Evolutionary conservation across 768 basidiomycete species (phyloP).

Genomic region (Phanerodontia chrysosporium): DNA sequence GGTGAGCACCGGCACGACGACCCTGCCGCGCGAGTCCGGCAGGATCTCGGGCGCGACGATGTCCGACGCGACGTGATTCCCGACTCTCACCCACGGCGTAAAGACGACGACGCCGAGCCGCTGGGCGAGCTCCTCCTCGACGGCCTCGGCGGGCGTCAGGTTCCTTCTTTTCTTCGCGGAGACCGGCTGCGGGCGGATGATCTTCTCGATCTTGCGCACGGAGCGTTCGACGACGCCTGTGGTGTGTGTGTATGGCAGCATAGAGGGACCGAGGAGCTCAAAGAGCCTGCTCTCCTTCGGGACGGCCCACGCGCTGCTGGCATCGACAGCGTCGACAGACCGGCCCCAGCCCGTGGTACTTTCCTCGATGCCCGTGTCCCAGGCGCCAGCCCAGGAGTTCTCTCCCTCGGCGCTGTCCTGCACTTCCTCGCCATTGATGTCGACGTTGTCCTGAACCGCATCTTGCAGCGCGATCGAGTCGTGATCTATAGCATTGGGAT

Average conservation of each 20-base stretch:
- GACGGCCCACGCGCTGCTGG: slow-evolving; percentile 4
- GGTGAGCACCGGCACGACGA: slow-evolving; percentile 52
- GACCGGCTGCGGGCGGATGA: slow-evolving; percentile 35
- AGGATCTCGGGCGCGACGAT: slow-evolving; percentile 33
- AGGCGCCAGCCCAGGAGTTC: too few relatives aligned
- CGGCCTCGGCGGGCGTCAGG: slow-evolving; percentile 19
- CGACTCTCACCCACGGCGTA: slow-evolving; percentile 48
- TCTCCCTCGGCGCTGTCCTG: too few relatives aligned
- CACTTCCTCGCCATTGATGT: slow-evolving; percentile 14
- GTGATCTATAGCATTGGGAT: slow-evolving; percentile 10
- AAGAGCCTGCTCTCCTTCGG: slow-evolving; percentile 27
- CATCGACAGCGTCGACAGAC: too few relatives aligned
- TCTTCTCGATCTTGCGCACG: slow-evolving; percentile 49
- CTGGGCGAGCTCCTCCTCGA: slow-evolving; percentile 46
- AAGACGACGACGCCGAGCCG: slow-evolving; percentile 48
- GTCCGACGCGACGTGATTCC: slow-evolving; percentile 33
- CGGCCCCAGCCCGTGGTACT: too few relatives aligned
- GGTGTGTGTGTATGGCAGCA: slow-evolving; percentile 57
- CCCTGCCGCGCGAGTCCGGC: slow-evolving; percentile 33
- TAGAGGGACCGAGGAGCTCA: slow-evolving; percentile 49
- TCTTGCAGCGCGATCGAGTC: slow-evolving; percentile 12
- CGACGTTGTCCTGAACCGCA: slow-evolving; percentile 13
- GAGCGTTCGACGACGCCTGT: slow-evolving; percentile 65
- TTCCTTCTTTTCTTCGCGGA: slow-evolving; percentile 12
- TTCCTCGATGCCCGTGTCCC: too few relatives aligned